phyloP scores from a whole-genome alignment of 1,139 yeast genomes.

The Blastobotrys malaysiensis region DNA sequence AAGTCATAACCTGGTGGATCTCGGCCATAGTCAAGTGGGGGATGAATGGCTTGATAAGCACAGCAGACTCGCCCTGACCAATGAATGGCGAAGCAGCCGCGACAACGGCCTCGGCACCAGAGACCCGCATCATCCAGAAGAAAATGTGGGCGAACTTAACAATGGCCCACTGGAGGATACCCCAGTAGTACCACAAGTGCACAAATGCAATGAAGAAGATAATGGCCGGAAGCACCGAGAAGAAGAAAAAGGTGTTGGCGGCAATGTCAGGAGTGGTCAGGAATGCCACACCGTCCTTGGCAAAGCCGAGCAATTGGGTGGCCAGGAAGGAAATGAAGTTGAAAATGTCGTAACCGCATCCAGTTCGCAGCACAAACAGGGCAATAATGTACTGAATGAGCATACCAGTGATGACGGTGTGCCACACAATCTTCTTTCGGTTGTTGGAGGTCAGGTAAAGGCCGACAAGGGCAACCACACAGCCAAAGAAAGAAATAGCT shows the following conservation, averaged over 20 bases:
- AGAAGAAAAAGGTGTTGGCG: conserved; percentile 46
- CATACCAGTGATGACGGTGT: conserved; percentile 58
- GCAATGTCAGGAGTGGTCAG: conserved; percentile 43
- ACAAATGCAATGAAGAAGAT: conserved; percentile 61
- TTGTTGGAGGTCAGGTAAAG: conserved; percentile 47
- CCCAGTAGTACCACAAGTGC: conserved; percentile 58
- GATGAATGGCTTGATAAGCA: conserved; percentile 56
- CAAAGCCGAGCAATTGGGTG: conserved; percentile 54
- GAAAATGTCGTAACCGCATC: conserved; percentile 58
- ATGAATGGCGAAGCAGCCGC: conserved; percentile 68
- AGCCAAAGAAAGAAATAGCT: conserved; percentile 56
- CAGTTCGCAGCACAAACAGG: conserved; percentile 56
- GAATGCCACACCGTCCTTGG: conserved; percentile 60
- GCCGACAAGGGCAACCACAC: conserved; percentile 44
- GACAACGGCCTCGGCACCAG: conserved; percentile 65
- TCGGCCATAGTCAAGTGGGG: conserved; percentile 60
- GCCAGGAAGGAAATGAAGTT: conserved; percentile 58
- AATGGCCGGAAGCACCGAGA: conserved; percentile 57
- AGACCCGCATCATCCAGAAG: conserved; percentile 56
- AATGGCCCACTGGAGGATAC: conserved; percentile 57
- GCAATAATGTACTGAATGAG: conserved; percentile 60
- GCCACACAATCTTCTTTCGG: conserved; percentile 49
- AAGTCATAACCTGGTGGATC: conserved; percentile 59
- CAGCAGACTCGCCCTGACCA: conserved; percentile 66
- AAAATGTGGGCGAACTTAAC: conserved; percentile 55